Conservation (phyloP, 2,329 filamentous ascomycete genomes). For the Cordyceps pruinosa region DNA sequence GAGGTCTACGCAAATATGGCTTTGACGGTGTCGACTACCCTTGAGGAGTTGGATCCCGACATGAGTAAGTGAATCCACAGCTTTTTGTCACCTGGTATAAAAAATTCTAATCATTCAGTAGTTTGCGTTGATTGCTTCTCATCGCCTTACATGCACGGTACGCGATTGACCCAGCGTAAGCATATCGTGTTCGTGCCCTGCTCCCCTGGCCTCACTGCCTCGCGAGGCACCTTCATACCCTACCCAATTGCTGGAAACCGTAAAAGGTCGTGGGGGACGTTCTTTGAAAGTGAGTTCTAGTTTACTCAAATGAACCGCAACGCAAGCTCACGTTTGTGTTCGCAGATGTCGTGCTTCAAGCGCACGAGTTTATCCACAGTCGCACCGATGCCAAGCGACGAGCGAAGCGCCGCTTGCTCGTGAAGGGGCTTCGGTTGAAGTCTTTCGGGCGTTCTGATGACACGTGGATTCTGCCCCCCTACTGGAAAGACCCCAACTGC, state of each 20-base stretch:
- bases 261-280: not conserved
- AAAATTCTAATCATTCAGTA: not conserved
- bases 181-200: not conserved
- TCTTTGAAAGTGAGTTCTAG: not conserved
- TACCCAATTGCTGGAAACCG: not conserved
- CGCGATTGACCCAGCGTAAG: not conserved
- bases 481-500: constrained; percentile 1
- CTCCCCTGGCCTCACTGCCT: not conserved
- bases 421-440: not conserved
- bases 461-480: not conserved
- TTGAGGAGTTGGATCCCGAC: not conserved
- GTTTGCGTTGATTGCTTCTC: constrained; percentile 5
- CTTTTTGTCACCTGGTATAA: no score
- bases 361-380: not conserved
- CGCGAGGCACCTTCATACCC: not conserved
- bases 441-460: not conserved
- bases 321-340: not conserved
- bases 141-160: constrained; percentile 1
- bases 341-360: not conserved
- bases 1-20: not conserved
- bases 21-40: not conserved
- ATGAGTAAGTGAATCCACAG: not conserved
- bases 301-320: no score
- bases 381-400: not conserved
- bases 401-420: not conserved